Conservation (phyloP, 2,329 filamentous ascomycete species). For the Claviceps humidiphila region DNA sequence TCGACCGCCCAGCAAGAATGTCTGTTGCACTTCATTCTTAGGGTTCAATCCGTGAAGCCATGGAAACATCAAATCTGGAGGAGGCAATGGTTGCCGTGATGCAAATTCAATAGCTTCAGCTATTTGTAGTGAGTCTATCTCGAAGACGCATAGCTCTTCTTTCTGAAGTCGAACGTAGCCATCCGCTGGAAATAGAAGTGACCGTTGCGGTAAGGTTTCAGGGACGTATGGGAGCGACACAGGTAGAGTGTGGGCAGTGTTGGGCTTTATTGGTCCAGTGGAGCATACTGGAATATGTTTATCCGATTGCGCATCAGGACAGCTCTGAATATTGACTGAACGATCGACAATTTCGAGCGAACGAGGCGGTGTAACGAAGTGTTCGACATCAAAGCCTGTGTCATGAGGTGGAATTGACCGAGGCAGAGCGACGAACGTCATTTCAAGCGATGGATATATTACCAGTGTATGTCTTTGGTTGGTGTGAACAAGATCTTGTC, state of each 20-base stretch:
- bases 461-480: background rate
- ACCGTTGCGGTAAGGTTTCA: slow-evolving; percentile 40
- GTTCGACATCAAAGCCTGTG: slow-evolving; percentile 26
- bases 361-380: slow-evolving; percentile 26
- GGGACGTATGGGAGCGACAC: slow-evolving; percentile 49
- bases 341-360: slow-evolving; percentile 21
- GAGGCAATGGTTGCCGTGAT: slow-evolving; percentile 68
- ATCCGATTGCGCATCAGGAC: slow-evolving; percentile 52
- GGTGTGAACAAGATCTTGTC: background rate
- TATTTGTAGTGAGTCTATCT: slow-evolving; percentile 56
- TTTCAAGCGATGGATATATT: slow-evolving; percentile 12
- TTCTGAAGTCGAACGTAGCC: slow-evolving; percentile 39
- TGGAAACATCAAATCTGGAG: slow-evolving; percentile 78
- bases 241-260: slow-evolving; percentile 47
- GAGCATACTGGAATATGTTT: slow-evolving; percentile 85
- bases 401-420: slow-evolving; percentile 33
- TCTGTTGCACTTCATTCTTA: slow-evolving; percentile 74
- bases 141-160: slow-evolving; percentile 51
- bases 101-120: slow-evolving; percentile 62
- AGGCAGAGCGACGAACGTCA: slow-evolving; percentile 43
- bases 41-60: slow-evolving; percentile 92
- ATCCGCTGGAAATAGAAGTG: slow-evolving; percentile 63
- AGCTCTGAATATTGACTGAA: slow-evolving; percentile 11
- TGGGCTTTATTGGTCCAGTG: slow-evolving; percentile 51
- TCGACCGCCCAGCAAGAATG: slow-evolving; percentile 74